Base-by-base conservation (phyloP, 2,329 filamentous ascomycete species). In the Bertia moriformis region DNA sequence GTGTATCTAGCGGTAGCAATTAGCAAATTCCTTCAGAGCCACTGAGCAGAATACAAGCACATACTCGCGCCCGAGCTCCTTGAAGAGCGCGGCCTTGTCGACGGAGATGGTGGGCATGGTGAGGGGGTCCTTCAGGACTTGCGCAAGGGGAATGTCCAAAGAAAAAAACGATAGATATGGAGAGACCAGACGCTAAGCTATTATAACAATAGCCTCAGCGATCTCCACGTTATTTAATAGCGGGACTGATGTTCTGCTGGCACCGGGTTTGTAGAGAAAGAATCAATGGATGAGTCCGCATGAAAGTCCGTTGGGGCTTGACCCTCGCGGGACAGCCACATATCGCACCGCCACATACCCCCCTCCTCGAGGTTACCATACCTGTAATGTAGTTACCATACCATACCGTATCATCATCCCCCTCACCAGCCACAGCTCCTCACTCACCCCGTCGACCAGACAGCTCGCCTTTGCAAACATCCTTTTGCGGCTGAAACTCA, bases 31-130 rank as follows among this genome's bases (percentile, higher is more conserved):
- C 45, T 38, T 41, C 47, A 40, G 19, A 41, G 30, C 24, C 37
- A 37, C 22, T 39, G 44, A 45, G 42, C 45, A 47, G 44, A 42
- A 44, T 47, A 47, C 45, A 54, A 62, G n/a, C 50, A 60, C 71
- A 60, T 73, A 95, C 75, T 91, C 79, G 63, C 80, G 79, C 55
- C 87, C 89, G 43, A 98, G 74, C 58, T 84, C 87, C 65, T 93
- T 79, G 71, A 83, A 96, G 57, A 98, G 84, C 56, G 81, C 85
- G 54, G 87, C 88, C 69, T 96, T 98, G 69, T 96, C 84, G 51
- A 96, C 88, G 51, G 81, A 73, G 52, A 98, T 95, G 58, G 91
- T 98, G 64, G 91, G 91, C 91, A 95, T 95, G 44, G 59, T 75
- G 61, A 56, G 49, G 52, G 32, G 15, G 32, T 12, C 32, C 24